Percentiles rank a stretch among this genome's conserved stretches.
These are phyloP conservation scores for Colletotrichum australisinense DNA, from an alignment of 2,329 filamentous ascomycete genomes.

Conservation along the genomic window DNA sequence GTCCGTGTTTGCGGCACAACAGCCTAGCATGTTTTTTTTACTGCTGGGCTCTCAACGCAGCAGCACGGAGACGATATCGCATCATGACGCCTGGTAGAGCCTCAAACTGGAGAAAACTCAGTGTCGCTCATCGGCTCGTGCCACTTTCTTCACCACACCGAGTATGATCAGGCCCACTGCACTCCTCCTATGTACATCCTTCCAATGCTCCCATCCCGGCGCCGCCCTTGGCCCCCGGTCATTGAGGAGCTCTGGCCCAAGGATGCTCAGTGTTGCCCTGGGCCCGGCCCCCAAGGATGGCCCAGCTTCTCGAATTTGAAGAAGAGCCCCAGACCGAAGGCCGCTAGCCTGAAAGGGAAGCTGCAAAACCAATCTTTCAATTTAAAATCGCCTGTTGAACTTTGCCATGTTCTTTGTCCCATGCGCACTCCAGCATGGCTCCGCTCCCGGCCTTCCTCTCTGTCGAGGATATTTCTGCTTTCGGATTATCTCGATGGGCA, in stretches of 20 bases:
- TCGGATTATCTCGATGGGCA: neutral
- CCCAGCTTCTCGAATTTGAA: conserved; percentile 23
- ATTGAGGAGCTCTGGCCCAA: neutral
- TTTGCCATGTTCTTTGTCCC: conserved; percentile 13
- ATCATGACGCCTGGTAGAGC: neutral
- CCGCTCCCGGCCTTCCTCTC: conserved; percentile 19
- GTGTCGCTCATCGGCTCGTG: conserved; percentile 14
- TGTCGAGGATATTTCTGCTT: conserved; percentile 1
- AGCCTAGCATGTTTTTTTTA: neutral
- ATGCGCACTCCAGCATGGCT: neutral
- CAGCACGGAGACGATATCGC: neutral
- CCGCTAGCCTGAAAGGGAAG: conserved; percentile 15
- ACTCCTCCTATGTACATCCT: neutral
- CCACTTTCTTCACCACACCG: conserved; percentile 26
- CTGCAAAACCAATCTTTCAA: neutral
- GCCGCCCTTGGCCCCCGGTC: conserved; percentile 10
- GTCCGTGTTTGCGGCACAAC: neutral
- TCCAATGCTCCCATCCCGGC: neutral
- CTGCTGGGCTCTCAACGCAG: neutral
- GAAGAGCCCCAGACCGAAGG: neutral
- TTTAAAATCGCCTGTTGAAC: conserved; percentile 5
- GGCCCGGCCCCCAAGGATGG: neutral
- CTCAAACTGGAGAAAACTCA: neutral
- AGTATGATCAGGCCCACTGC: neutral
- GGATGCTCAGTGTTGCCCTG: conserved; percentile 10